phyloP scores from a whole-genome alignment of 495 filamentous ascomycete species.

The Penicillium roqueforti region DNA sequence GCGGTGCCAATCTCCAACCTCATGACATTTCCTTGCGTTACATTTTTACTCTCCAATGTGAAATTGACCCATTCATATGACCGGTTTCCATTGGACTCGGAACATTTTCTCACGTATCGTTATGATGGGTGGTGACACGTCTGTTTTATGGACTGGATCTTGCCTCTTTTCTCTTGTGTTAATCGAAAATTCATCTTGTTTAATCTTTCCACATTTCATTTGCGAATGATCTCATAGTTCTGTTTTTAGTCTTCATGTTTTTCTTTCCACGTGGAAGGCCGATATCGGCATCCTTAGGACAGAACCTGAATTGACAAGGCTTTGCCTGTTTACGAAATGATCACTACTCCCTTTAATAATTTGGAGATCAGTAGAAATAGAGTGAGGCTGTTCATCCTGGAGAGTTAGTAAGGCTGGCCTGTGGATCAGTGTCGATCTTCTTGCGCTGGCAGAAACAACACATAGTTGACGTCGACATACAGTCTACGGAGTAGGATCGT shows the following conservation, averaged over 20 bases:
- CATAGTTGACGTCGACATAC: not conserved
- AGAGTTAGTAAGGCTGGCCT: not conserved
- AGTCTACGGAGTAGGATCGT: no score
- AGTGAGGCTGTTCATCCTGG: not conserved
- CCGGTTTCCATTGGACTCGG: constrained; percentile 6
- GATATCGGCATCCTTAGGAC: constrained; percentile 1
- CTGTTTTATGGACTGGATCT: not conserved
- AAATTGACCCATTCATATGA: constrained; percentile 8
- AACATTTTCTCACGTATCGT: constrained; percentile 2
- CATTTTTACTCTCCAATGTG: constrained; percentile 16
- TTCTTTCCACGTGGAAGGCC: not conserved
- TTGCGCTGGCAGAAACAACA: not conserved
- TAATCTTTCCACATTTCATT: constrained; percentile 3
- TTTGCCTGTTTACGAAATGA: not conserved
- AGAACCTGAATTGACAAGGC: not conserved
- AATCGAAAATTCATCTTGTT: not conserved
- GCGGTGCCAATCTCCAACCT: not conserved
- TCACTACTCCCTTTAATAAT: not conserved
- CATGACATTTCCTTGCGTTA: constrained; percentile 3
- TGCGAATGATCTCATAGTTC: not conserved
- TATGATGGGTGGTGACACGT: constrained; percentile 1
- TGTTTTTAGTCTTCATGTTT: not conserved
- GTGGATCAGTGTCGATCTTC: constrained; percentile 8
- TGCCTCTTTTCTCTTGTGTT: not conserved
- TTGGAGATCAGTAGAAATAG: not conserved